phyloP scores from a whole-genome alignment of 2,329 filamentous ascomycete genomes.

The Sarocladium brachiariae region DNA sequence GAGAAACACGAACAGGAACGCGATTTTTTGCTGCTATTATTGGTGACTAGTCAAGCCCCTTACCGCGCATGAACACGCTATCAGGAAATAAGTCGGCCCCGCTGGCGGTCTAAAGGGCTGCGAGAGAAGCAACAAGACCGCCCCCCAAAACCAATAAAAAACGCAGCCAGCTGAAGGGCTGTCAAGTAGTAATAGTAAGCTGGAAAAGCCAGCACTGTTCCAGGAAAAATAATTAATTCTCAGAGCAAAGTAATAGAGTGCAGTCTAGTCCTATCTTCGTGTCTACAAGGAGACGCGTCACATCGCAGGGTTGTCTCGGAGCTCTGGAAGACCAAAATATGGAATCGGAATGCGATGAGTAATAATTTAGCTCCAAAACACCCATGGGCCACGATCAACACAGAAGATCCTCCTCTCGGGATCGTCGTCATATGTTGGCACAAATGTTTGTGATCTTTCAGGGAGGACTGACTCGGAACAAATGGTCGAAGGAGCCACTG shows the following conservation, averaged over 20 bases:
- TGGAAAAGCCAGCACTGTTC: no score
- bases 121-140: background rate
- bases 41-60: slow-evolving; percentile 3
- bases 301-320: slow-evolving; percentile 2
- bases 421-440: background rate
- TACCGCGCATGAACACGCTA: background rate
- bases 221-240: background rate
- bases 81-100: background rate
- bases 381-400: background rate
- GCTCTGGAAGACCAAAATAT: background rate
- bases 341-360: background rate
- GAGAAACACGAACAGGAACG: background rate
- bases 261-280: no score
- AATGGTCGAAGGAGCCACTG: background rate
- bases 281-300: no score
- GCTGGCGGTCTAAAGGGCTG: background rate
- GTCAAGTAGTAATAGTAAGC: no score
- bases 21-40: slow-evolving; percentile 3
- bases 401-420: no score
- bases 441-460: background rate
- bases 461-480: background rate
- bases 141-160: no score
- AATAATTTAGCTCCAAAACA: background rate
- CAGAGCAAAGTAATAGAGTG: no score
- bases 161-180: background rate